Conservation (phyloP, 345 rosid species). For the Salix koriyanagi region DNA sequence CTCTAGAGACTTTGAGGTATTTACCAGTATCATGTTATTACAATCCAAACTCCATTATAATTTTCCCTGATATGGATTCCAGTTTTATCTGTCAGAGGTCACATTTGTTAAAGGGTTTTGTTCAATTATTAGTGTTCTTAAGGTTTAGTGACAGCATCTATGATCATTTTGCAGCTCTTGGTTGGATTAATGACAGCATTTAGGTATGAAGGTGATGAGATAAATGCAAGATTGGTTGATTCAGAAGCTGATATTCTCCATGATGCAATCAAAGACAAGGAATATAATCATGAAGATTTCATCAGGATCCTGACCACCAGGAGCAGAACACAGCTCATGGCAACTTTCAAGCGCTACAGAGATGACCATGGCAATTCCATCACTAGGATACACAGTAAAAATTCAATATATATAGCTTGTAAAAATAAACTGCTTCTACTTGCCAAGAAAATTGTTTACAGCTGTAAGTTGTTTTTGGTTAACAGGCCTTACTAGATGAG, state of each 20-base stretch:
- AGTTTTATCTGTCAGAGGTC: too few relatives aligned
- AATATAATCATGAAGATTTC: constrained; percentile 45
- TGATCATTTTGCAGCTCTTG: constrained; percentile 38
- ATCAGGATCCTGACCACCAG: constrained; percentile 57
- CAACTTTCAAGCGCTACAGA: constrained; percentile 53
- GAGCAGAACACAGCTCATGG: constrained; percentile 57
- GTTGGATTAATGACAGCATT: constrained; percentile 51
- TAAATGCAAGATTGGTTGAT: constrained; percentile 34
- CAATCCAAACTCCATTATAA: too few relatives aligned
- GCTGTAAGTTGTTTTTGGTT: background rate
- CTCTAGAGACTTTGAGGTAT: too few relatives aligned
- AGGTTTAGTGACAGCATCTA: too few relatives aligned
- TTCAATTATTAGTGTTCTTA: too few relatives aligned
- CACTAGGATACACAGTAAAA: constrained; percentile 35
- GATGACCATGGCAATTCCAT: constrained; percentile 47
- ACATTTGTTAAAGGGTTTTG: too few relatives aligned
- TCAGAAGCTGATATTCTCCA: constrained; percentile 52
- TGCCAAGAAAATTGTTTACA: background rate
- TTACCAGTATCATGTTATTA: too few relatives aligned
- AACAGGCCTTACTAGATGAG: constrained; percentile 13
- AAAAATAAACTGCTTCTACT: background rate
- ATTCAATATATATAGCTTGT: background rate
- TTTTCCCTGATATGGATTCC: too few relatives aligned
- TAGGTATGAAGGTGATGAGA: constrained; percentile 52
- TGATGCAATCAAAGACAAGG: constrained; percentile 42